Evolutionary conservation across 2,329 filamentous ascomycete species (phyloP), one percentile per base, ranked within the genome.

Genomic region (Didymellaceae sp.): DNA sequence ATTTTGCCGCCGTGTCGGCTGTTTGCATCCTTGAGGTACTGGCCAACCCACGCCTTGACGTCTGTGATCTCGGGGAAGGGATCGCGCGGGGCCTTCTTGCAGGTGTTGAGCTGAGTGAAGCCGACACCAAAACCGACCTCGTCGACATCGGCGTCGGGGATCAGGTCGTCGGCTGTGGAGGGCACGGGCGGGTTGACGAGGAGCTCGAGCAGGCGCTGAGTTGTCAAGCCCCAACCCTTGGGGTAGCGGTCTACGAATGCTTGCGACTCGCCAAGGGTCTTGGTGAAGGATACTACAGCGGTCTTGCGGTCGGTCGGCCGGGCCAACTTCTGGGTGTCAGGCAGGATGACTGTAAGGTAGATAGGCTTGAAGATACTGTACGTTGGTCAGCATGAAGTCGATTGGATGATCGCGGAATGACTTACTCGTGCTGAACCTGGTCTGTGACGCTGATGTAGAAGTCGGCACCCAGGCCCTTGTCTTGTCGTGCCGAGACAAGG

Each of bases 81-180:
- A 70, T 97, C 94, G 42, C 81, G 82, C 1, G 83, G 77, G 4
- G 84, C 78, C 52, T 86, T 86, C 71, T 88, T 90, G 77, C 93
- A 94, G 0, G 93, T 97, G 77, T 93, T 96, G 56, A 99, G 82
- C 24, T 90, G 87, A 0, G 94, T 97, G 75, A 96, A 99, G 7
- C 91, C 93, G 58, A 97, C 86, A 20, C 94, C 94, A 67, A 99
- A 99, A 21, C 90, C 88, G 60, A 97, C 86, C 71, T 99, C 94
- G 65, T 99, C 94, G 20, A 96, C 89, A 65, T 97, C 93, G 3
- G 91, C 87, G 70, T 97, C 94, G 9, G 86, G 84, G 57, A 96
- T 87, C 41, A 90, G 77, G 60, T 95, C 91, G 49, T 87, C 86
- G 26, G 82, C 77, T 1, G 87, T 83, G 13, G 79, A 76, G 6